These are phyloP conservation scores for Pseudocercospora cruenta DNA, from an alignment of 2,329 filamentous ascomycete species.

Conservation along the genomic window DNA sequence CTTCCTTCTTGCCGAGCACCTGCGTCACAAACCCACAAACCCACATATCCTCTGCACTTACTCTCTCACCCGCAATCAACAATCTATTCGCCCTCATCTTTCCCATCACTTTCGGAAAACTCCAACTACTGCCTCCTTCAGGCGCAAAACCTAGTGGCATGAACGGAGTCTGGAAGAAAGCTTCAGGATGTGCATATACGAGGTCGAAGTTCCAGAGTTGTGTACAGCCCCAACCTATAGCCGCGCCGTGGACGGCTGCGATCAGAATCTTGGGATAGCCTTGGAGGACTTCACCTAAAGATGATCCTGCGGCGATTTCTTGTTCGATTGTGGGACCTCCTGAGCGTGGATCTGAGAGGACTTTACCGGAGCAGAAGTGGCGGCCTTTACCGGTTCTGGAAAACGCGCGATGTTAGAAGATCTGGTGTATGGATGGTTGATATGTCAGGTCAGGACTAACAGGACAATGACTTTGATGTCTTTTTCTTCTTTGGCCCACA, in stretches of 20 bases:
- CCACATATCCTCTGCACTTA: constrained; percentile 11
- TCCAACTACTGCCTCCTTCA: neutral
- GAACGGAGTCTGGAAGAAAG: constrained; percentile 10
- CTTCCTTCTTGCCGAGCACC: constrained; percentile 4
- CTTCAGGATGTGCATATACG: constrained; percentile 9
- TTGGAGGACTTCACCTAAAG: constrained; percentile 4
- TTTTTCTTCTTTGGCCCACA: neutral
- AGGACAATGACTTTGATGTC: neutral
- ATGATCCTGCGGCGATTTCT: constrained; percentile 13
- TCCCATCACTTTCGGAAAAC: constrained; percentile 5
- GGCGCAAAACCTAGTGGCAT: constrained; percentile 4
- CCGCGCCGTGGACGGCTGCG: constrained; percentile 11
- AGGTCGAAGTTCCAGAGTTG: constrained; percentile 14
- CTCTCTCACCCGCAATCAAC: constrained; percentile 5
- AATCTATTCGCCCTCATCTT: constrained; percentile 9
- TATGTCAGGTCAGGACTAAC: neutral
- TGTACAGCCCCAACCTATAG: constrained; percentile 14
- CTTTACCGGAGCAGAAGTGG: constrained; percentile 9
- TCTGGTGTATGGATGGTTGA: neutral
- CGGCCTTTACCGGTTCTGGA: neutral
- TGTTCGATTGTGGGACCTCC: constrained; percentile 5
- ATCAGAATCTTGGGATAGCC: constrained; percentile 11
- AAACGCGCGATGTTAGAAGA: no score
- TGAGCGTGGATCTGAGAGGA: neutral
- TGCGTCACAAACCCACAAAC: constrained; percentile 7